phyloP scores from a whole-genome alignment of 179 eudicot genomes.

The Actinidia arguta region DNA sequence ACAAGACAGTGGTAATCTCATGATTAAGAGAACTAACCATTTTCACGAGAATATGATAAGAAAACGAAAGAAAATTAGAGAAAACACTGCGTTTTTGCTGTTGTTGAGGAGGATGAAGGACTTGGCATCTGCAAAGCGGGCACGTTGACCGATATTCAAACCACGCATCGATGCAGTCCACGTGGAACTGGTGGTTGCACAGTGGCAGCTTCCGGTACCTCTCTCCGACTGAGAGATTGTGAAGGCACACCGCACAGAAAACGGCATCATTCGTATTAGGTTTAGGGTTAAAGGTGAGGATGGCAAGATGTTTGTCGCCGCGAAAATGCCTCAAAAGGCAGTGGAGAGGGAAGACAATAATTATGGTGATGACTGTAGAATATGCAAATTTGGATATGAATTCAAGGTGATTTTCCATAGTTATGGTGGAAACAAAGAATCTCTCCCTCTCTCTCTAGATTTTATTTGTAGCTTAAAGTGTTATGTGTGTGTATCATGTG shows the following conservation, averaged over 20 bases:
- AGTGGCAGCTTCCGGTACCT: constrained; percentile 33
- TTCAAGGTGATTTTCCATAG: constrained; percentile 1
- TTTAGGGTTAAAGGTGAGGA: constrained; percentile 18
- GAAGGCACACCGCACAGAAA: constrained; percentile 38
- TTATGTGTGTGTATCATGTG: too few species aligned
- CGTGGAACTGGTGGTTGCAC: constrained; percentile 45
- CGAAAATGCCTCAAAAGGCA: neutral
- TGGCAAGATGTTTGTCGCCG: neutral
- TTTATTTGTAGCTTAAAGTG: too few species aligned
- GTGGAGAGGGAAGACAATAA: neutral
- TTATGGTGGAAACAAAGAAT: neutral
- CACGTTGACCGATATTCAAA: constrained; percentile 30
- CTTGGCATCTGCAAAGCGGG: constrained; percentile 40
- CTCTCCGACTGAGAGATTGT: constrained; percentile 24
- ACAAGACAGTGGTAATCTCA: neutral
- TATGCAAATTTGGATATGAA: neutral
- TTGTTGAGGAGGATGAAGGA: constrained; percentile 10
- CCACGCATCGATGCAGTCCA: constrained; percentile 41
- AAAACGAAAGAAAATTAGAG: constrained; percentile 16
- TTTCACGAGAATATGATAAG: neutral
- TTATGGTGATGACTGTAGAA: neutral
- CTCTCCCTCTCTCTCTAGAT: constrained; percentile 1
- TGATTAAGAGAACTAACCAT: neutral
- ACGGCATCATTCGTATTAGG: neutral
- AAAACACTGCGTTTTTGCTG: neutral